Conservation (phyloP, 78 protist genomes). For the Dictyostelium discoideum region dicty_2.7 NC_007090.3:3186501-3187000, state of each 20-base stretch:
- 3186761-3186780: slow-evolving; percentile 5
- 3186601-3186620: not conserved
- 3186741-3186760: slow-evolving; percentile 17
- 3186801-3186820: not conserved
- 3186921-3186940: not conserved
- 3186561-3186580: not conserved
- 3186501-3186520: not conserved
- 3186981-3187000: not conserved
- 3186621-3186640: not conserved
- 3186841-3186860: slow-evolving; percentile 10
- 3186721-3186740: slow-evolving; percentile 26
- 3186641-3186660: not conserved
- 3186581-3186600: not conserved
- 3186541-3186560: not conserved
- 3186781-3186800: not conserved
- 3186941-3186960: not conserved
- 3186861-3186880: slow-evolving; percentile 6
- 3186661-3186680: not conserved
- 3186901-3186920: not conserved
- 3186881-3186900: slow-evolving; percentile 11
- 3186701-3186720: slow-evolving; percentile 24
- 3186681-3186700: not conserved
- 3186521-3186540: not conserved
- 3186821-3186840: not conserved
- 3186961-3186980: not conserved